Evolutionary conservation across 768 basidiomycete species (phyloP).

Genomic region (Vararia minispora): DNA sequence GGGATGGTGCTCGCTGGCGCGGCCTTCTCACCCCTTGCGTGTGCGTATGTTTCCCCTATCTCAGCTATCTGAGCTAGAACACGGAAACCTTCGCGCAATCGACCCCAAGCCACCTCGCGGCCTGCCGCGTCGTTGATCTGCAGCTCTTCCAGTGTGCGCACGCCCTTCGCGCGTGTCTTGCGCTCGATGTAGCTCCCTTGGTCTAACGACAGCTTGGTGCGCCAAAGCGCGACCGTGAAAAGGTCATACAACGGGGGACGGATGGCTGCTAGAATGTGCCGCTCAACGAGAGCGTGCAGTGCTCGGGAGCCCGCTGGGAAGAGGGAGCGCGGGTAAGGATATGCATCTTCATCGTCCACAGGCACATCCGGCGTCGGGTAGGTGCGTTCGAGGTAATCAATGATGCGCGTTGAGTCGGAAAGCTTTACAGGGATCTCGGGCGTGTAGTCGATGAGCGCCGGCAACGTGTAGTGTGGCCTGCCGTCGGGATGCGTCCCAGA

Average conservation of each 20-base stretch:
- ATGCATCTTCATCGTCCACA: too few species aligned
- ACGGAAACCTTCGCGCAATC: not conserved
- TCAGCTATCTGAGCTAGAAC: not conserved
- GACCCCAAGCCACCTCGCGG: slow-evolving; percentile 1
- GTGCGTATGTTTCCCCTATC: not conserved
- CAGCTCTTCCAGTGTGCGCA: too few species aligned
- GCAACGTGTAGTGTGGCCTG: too few species aligned
- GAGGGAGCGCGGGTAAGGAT: slow-evolving; percentile 2
- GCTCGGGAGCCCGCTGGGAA: slow-evolving; percentile 14
- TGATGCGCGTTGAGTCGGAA: slow-evolving; percentile 25
- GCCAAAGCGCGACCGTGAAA: slow-evolving; percentile 14
- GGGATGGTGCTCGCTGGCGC: slow-evolving; percentile 13
- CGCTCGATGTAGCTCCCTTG: too few species aligned
- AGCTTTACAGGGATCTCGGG: slow-evolving; percentile 16
- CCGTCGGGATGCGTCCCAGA: slow-evolving; percentile 19
- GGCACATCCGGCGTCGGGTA: slow-evolving; percentile 13
- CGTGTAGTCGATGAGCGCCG: slow-evolving; percentile 18
- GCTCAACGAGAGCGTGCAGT: slow-evolving; percentile 18
- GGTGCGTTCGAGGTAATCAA: slow-evolving; percentile 26
- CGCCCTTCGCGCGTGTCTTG: too few species aligned
- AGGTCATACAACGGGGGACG: slow-evolving; percentile 10
- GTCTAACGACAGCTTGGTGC: too few species aligned
- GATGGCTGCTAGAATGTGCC: slow-evolving; percentile 13
- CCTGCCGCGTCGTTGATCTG: too few species aligned
- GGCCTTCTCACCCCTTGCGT: slow-evolving; percentile 13